Base-by-base conservation (phyloP, 2,329 filamentous ascomycete species). In the Epichloe sp. region DNA sequence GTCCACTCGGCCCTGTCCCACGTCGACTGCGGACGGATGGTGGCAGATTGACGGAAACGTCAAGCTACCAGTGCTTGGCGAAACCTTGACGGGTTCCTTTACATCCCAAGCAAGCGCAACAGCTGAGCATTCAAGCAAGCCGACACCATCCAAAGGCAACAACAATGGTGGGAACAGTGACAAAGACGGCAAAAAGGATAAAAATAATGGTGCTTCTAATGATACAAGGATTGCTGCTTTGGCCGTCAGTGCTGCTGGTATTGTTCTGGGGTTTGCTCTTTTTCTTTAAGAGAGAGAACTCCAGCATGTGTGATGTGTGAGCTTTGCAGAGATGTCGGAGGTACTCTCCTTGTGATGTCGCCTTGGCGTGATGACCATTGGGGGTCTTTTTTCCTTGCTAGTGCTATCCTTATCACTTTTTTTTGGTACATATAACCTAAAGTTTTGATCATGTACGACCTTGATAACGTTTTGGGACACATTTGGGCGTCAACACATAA, bases 41-140 rank as follows among this genome's bases (percentile, higher is more conserved):
- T 95, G 88, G 88, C 72, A 80, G 19, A 79, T 94, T 3, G 70
- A 87, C 58, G 83, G 85, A 15, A 79, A 82, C 56, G 80, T 83
- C 3, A 66, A 76, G 12, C 73, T 94, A 23, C 88, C 89, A 0
- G 82, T 78, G 2, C 58, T 93, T 7, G 86, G 83, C 14, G 73
- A 81, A 58, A 72, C 69, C 3, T 60, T 70, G 42, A 63, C 58
- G 12, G 65, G 66, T 7, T 58, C 56, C 15, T 58, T 52, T 36
- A 54, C 53, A 5, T 48, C 49, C 12, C 51, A 48, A 31, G 55
- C 59, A 26, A 59, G 52, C 15, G 52, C 53, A 23, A 56, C 55
- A 15, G 51, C 51, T 8, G 44, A 52, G 26, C 34, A 55, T n/a
- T 54, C 52, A 37, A 46, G 49, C 14, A 52, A 23, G 37, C 44